phyloP scores from a whole-genome alignment of 768 basidiomycete genomes.

The Saitozyma podzolica region DNA sequence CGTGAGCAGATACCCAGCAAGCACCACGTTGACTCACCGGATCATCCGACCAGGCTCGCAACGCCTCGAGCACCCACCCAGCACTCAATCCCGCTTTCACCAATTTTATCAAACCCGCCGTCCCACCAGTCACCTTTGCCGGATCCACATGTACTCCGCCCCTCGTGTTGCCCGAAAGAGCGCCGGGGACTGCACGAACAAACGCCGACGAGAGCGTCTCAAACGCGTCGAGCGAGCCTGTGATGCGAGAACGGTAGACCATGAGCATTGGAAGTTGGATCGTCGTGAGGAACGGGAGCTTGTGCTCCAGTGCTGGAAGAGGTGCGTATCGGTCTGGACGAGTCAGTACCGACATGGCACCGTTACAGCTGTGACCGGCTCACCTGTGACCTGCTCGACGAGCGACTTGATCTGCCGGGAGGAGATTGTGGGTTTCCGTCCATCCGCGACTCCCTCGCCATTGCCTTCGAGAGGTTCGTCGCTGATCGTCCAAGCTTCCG shows the following conservation, averaged over 20 bases:
- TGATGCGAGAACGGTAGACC: slow-evolving; percentile 73
- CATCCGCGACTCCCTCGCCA: slow-evolving; percentile 51
- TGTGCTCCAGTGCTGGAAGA: slow-evolving; percentile 73
- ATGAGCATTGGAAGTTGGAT: slow-evolving; percentile 84
- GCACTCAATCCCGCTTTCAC: slow-evolving; percentile 84
- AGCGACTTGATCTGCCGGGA: slow-evolving; percentile 79
- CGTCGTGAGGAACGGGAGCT: slow-evolving; percentile 75
- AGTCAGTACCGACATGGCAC: neutral
- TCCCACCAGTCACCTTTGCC: slow-evolving; percentile 71
- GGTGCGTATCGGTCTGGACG: slow-evolving; percentile 81
- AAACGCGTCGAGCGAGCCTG: slow-evolving; percentile 85
- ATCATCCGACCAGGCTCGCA: slow-evolving; percentile 87
- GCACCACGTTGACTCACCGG: slow-evolving; percentile 59
- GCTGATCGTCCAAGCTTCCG: slow-evolving; percentile 82
- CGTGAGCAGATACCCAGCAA: neutral
- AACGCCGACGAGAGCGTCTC: slow-evolving; percentile 86
- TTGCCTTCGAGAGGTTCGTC: slow-evolving; percentile 63
- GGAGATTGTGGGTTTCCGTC: slow-evolving; percentile 73
- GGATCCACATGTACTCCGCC: slow-evolving; percentile 59
- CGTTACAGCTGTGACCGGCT: slow-evolving; percentile 18
- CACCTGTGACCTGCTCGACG: slow-evolving; percentile 88
- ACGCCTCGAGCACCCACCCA: slow-evolving; percentile 66
- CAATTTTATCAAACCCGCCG: slow-evolving; percentile 77
- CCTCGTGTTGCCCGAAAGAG: slow-evolving; percentile 64
- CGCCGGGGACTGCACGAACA: slow-evolving; percentile 88